These are phyloP conservation scores for Apostasia shenzhenica DNA, from an alignment of 106 monocot genomes.

Conservation along the genomic window DNA sequence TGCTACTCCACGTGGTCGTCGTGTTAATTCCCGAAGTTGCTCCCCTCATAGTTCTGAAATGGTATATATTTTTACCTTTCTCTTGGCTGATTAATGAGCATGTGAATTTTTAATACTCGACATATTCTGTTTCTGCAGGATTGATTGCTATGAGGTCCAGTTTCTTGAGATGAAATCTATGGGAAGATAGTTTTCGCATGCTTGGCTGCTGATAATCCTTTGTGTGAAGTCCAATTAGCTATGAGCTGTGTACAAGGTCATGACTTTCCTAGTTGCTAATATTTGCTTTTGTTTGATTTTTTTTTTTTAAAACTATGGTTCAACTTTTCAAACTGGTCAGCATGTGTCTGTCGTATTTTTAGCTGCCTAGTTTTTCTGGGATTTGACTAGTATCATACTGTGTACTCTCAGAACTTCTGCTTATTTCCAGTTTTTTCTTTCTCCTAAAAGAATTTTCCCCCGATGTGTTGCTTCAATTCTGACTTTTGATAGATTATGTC, in stretches of 20 bases:
- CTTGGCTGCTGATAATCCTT: background rate
- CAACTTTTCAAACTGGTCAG: background rate
- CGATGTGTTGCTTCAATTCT: background rate
- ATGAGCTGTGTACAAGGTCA: constrained; percentile 12
- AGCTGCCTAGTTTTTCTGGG: background rate
- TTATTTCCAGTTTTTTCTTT: background rate
- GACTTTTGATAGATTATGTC: constrained; percentile 20
- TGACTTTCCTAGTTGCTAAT: background rate
- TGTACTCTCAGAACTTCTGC: constrained; percentile 3
- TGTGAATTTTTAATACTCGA: background rate
- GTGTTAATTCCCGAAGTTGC: constrained; percentile 25
- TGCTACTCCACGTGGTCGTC: constrained; percentile 31
- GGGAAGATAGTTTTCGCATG: background rate
- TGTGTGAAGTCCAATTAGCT: constrained; percentile 4
- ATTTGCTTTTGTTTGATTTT: background rate
- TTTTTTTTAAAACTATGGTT: constrained; percentile 5
- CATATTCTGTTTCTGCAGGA: background rate
- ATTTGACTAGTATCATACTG: background rate
- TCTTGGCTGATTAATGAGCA: background rate
- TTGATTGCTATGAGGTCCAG: background rate
- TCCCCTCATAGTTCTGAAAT: constrained; percentile 28
- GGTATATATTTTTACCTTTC: constrained; percentile 9
- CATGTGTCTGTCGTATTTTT: constrained; percentile 7
- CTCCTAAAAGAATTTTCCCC: background rate
- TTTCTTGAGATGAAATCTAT: background rate